These are phyloP conservation scores for Thraustochytrium sp. DNA, from an alignment of 352 stramenopile genomes.

Conservation along the genomic window DNA sequence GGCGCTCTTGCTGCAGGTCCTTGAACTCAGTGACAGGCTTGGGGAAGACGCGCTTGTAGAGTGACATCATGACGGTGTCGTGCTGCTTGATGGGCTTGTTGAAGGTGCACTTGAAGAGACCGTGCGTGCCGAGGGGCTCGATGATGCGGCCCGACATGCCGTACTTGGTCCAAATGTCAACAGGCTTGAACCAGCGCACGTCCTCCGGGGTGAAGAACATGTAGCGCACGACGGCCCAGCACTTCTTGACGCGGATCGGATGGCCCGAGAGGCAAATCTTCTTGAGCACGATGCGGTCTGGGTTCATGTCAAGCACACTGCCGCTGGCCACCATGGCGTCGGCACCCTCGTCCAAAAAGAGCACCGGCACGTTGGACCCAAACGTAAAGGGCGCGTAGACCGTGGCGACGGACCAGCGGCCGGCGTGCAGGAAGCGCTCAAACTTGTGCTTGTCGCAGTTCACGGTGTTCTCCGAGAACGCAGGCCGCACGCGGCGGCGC, in stretches of 20 bases:
- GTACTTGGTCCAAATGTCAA: slow-evolving; percentile 94
- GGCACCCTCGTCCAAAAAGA: slow-evolving; percentile 72
- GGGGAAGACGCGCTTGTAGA: slow-evolving; percentile 99
- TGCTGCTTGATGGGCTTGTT: slow-evolving; percentile 98
- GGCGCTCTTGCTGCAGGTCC: slow-evolving; percentile 11
- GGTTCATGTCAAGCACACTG: slow-evolving; percentile 89
- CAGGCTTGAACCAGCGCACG: slow-evolving; percentile 96
- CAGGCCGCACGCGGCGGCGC: slow-evolving; percentile 76
- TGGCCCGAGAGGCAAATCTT: slow-evolving; percentile 95
- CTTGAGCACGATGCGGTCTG: slow-evolving; percentile 95
- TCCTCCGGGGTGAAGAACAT: slow-evolving; percentile 99
- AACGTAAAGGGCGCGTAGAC: slow-evolving; percentile 90
- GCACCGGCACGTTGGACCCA: slow-evolving; percentile 79
- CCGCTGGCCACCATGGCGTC: slow-evolving; percentile 79
- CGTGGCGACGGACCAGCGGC: slow-evolving; percentile 75
- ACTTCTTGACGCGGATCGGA: slow-evolving; percentile 95
- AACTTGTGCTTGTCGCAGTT: slow-evolving; percentile 99
- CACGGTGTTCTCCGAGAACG: slow-evolving; percentile 95
- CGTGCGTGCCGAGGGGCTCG: slow-evolving; percentile 95
- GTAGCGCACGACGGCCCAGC: slow-evolving; percentile 93
- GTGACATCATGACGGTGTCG: slow-evolving; percentile 94
- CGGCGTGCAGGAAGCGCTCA: slow-evolving; percentile 88
- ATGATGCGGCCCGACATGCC: slow-evolving; percentile 95
- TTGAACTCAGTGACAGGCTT: slow-evolving; percentile 54
- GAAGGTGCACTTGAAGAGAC: slow-evolving; percentile 98